Evolutionary conservation across 2,329 filamentous ascomycete genomes (phyloP).

Genomic region (Fusarium denticulatum): DNA sequence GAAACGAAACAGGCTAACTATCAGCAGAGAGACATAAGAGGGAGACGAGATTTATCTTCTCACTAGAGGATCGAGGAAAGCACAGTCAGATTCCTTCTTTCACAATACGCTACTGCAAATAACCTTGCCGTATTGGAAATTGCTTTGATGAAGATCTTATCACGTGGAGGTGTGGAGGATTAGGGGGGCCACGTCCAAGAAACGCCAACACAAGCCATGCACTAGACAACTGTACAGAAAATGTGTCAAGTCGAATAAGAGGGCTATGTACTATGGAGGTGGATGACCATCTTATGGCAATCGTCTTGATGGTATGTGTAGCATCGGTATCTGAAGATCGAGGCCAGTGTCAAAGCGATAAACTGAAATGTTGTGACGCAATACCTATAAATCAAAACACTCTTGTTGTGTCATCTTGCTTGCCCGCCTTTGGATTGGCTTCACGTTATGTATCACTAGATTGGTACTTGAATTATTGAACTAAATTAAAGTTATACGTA

Average conservation of each 20-base stretch:
- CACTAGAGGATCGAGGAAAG: constrained; percentile 1
- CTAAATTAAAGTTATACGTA: not conserved
- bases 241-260: not conserved
- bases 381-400: constrained; percentile 5
- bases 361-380: not conserved
- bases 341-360: not conserved
- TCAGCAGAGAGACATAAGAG: not conserved
- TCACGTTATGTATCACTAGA: not conserved
- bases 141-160: constrained; percentile 42
- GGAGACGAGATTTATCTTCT: not conserved
- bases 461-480: not conserved
- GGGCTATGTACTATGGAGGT: not conserved
- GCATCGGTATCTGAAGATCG: not conserved
- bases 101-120: constrained; percentile 14
- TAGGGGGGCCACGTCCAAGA: constrained; percentile 26
- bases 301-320: not conserved
- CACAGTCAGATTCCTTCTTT: constrained; percentile 13
- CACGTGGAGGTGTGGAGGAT: constrained; percentile 40
- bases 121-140: constrained; percentile 36
- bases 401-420: not conserved
- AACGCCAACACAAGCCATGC: constrained; percentile 9
- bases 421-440: not conserved
- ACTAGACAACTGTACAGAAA: constrained; percentile 6
- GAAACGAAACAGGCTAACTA: constrained; percentile 5
- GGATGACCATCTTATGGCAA: not conserved